phyloP scores from a whole-genome alignment of 2,329 filamentous ascomycete genomes.

The Aspergillus bombycis region DNA sequence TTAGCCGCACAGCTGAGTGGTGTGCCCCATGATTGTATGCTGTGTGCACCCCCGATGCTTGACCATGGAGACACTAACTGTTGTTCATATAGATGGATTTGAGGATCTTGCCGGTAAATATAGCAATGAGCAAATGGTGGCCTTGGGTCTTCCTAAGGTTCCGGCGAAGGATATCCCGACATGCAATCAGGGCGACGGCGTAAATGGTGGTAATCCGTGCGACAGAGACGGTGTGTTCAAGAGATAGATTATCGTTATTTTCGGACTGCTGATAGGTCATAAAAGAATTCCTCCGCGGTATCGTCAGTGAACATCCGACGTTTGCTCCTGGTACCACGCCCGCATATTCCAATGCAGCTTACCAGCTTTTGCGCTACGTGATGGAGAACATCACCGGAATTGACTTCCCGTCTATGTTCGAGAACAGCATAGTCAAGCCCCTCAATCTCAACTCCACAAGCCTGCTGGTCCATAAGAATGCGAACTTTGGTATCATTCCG shows the following conservation, averaged over 20 bases:
- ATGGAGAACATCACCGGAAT: not conserved
- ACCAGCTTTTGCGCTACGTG: slow-evolving; percentile 19
- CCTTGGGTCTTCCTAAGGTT: not conserved
- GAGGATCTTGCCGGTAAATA: not conserved
- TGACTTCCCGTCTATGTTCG: slow-evolving; percentile 33
- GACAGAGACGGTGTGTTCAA: not conserved
- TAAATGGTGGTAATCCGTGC: not conserved
- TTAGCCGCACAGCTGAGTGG: slow-evolving; percentile 44
- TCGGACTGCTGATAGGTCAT: not conserved
- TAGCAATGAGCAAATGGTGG: not conserved
- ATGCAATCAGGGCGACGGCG: not conserved
- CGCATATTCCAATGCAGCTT: slow-evolving; percentile 15
- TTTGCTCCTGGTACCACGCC: not conserved
- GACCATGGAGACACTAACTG: not conserved
- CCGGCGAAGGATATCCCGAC: not conserved
- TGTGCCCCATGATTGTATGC: slow-evolving; percentile 41
- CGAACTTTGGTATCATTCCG: slow-evolving; percentile 40
- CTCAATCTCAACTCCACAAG: slow-evolving; percentile 43
- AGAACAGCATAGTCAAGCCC: slow-evolving; percentile 39
- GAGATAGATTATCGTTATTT: not conserved
- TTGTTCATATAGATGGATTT: not conserved
- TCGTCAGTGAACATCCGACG: not conserved
- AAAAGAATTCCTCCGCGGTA: slow-evolving; percentile 4
- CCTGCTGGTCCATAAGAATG: slow-evolving; percentile 23
- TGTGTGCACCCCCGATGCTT: not conserved